Evolutionary conservation across 2,329 filamentous ascomycete species (phyloP), one percentile per base, ranked within the genome.

Genomic region (Phoma sp.): DNA sequence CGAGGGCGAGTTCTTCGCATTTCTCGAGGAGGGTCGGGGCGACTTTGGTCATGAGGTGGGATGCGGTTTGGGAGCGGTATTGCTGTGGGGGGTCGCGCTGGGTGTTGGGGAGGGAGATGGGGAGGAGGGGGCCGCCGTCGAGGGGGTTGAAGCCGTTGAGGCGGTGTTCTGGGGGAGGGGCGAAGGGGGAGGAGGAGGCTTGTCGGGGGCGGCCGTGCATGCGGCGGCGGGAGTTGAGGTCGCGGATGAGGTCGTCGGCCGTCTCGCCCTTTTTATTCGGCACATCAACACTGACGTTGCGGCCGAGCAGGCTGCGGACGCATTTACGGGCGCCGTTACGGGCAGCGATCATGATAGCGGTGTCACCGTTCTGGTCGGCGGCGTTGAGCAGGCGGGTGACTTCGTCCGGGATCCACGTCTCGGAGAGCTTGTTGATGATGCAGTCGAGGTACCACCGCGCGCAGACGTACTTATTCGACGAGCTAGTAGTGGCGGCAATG

Each of bases 401-500:
- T 50, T 91, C 87, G 50, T 88, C 85, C 7, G 88, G 88, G 5
- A 91, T 86, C 62, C 90, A 86, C 1, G 87, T 86, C 67, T 96
- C 91, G 57, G 88, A 86, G 56, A 99, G 84, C 73, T 89, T 92
- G 74, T 96, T 93, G 49, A 98, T 82, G 57, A 98, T 88, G 60
- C 89, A 89, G 74, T 98, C 93, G 26, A 96, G 84, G 75, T 99
- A 99, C 74, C 98, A 98, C 28, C 92, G 85, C 26, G 93, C 92
- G 68, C 91, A 96, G 18, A 90, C 88, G 71, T 93, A 92, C 74
- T 93, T 96, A 57, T 90, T 90, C 43, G 92, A 89, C 46, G 89
- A 91, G 64, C 88, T 87, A 52, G 93, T 96, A 66, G 93, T 93
- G 47, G 90, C 89, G 15, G 93, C 91, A 36, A 96, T 93, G 73